phyloP scores from a whole-genome alignment of 2,329 filamentous ascomycete genomes.

The Aspergillus luchuensis region DNA sequence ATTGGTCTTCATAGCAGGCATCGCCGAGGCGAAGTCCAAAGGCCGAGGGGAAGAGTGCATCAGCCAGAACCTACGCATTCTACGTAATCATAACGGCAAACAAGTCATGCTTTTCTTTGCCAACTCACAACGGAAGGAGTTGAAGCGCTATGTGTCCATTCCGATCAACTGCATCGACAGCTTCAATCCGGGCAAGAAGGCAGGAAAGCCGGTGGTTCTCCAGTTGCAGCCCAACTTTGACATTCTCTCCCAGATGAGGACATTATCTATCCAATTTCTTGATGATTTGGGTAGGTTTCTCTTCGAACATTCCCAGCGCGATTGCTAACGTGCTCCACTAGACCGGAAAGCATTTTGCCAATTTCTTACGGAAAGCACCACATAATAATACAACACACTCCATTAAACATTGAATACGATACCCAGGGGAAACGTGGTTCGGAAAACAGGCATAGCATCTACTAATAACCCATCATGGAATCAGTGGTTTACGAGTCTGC shows the following conservation, averaged over 20 bases:
- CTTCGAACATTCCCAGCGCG: background rate
- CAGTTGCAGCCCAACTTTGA: conserved; percentile 46
- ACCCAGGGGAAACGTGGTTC: background rate
- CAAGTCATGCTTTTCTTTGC: conserved; percentile 44
- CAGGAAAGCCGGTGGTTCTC: conserved; percentile 39
- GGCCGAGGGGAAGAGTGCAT: conserved; percentile 49
- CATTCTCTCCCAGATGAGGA: conserved; percentile 42
- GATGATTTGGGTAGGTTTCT: conserved; percentile 39
- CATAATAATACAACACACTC: background rate
- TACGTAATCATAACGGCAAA: conserved; percentile 39
- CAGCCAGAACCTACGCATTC: conserved; percentile 46
- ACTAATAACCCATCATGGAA: background rate
- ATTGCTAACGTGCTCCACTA: conserved; percentile 15
- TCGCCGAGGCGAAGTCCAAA: conserved; percentile 48
- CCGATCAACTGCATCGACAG: conserved; percentile 45
- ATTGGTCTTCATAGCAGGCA: conserved; percentile 44
- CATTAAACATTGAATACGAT: background rate
- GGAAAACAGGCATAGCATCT: background rate
- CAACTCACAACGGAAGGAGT: conserved; percentile 45
- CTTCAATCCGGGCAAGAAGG: conserved; percentile 43
- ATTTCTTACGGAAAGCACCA: conserved; percentile 27
- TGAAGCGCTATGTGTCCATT: conserved; percentile 45
- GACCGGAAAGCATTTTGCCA: conserved; percentile 36
- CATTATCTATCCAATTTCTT: conserved; percentile 41
- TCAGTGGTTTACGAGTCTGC: background rate